A percentile compares a stretch with the other conserved stretches of the same genome.
These are phyloP conservation scores for Candida sp. DNA, from an alignment of 1,139 yeast genomes.

Conservation along the genomic window DNA sequence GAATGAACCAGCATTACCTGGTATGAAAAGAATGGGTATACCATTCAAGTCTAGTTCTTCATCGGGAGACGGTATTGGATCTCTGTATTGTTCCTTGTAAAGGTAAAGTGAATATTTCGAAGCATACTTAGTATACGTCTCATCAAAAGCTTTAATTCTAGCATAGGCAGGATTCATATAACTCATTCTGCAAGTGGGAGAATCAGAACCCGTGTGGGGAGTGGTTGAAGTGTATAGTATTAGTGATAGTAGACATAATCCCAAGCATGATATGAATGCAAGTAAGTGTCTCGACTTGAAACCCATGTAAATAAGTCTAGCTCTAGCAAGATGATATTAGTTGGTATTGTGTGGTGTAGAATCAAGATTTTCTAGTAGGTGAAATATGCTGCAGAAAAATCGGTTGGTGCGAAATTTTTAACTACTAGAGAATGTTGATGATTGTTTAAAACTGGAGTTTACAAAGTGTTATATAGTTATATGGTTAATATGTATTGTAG, in stretches of 20 bases:
- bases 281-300: background rate
- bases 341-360: too few species aligned
- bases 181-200: constrained; percentile 50
- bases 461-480: too few species aligned
- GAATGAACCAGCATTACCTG: constrained; percentile 97
- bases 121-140: constrained; percentile 67
- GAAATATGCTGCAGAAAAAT: too few species aligned
- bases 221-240: constrained; percentile 18
- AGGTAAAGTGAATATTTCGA: constrained; percentile 76
- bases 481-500: too few species aligned
- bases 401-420: too few species aligned
- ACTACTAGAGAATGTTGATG: too few species aligned
- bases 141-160: constrained; percentile 67
- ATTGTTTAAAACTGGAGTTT: too few species aligned
- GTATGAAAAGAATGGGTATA: constrained; percentile 86
- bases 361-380: too few species aligned
- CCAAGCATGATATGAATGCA: constrained; percentile 10
- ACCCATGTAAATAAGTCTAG: background rate
- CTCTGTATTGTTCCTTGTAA: constrained; percentile 76
- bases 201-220: constrained; percentile 27
- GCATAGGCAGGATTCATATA: constrained; percentile 81
- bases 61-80: constrained; percentile 44
- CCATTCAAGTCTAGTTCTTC: constrained; percentile 53
- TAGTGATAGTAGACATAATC: constrained; percentile 12
- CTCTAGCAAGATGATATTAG: background rate